phyloP scores from a whole-genome alignment of 768 basidiomycete genomes.

The Erythrobasidium yunnanense region DNA sequence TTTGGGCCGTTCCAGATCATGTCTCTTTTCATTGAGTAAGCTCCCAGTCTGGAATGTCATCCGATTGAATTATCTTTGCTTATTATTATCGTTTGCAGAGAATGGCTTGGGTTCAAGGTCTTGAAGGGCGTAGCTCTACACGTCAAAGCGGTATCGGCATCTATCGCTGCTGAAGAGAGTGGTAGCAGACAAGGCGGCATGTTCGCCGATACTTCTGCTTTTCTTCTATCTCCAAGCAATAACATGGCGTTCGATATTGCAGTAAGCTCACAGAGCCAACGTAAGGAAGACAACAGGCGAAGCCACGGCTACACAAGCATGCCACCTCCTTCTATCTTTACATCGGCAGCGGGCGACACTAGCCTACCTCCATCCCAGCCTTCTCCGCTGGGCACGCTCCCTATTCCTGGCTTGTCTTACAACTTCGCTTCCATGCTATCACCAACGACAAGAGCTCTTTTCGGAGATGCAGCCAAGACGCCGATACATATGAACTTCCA shows the following conservation, averaged over 20 bases:
- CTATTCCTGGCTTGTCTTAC: background rate
- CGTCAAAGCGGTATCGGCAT: slow-evolving; percentile 5
- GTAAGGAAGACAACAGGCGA: too few species aligned
- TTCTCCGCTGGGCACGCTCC: background rate
- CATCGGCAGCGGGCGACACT: background rate
- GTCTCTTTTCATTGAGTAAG: slow-evolving; percentile 26
- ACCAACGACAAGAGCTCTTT: background rate
- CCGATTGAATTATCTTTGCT: background rate
- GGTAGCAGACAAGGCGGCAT: too few species aligned
- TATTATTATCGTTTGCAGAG: background rate
- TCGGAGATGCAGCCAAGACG: slow-evolving; percentile 3
- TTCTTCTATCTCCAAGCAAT: slow-evolving; percentile 5
- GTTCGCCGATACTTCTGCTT: slow-evolving; percentile 27
- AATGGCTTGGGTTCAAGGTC: slow-evolving; percentile 22
- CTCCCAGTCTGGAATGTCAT: background rate
- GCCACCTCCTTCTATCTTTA: too few species aligned
- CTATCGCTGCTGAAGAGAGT: background rate
- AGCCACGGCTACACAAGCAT: too few species aligned
- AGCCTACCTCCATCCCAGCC: background rate
- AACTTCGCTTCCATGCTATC: background rate
- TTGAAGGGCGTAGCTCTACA: slow-evolving; percentile 8
- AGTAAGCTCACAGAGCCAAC: too few species aligned
- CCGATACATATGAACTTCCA: background rate
- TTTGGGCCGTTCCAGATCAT: slow-evolving; percentile 29
- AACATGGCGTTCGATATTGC: too few species aligned